Conservation (phyloP, 495 filamentous ascomycete species). For the Terfezia claveryi region DNA sequence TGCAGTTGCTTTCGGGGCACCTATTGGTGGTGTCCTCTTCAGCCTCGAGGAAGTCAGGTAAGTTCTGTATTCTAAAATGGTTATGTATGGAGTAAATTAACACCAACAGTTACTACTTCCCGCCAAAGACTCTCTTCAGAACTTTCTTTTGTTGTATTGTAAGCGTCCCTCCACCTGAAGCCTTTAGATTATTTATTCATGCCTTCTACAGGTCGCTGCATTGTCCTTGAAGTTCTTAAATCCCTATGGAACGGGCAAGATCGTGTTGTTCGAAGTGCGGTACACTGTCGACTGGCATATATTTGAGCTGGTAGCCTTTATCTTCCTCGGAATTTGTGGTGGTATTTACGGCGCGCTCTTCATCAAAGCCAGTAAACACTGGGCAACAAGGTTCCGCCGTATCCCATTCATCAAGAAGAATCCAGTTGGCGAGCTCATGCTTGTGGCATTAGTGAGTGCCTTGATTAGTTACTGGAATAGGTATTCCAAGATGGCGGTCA, state of each 20-base stretch:
- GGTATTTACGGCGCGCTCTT: constrained; percentile 74
- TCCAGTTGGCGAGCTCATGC: constrained; percentile 66
- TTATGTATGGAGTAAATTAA: constrained; percentile 18
- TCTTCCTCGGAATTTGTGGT: constrained; percentile 63
- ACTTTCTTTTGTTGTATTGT: constrained; percentile 97
- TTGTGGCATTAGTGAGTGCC: constrained; percentile 73
- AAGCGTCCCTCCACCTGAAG: constrained; percentile 8
- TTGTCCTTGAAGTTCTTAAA: constrained; percentile 84
- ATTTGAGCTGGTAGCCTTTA: constrained; percentile 73
- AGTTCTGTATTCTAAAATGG: neutral
- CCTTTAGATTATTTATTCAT: neutral
- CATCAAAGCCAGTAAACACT: constrained; percentile 80
- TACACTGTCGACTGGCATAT: constrained; percentile 86
- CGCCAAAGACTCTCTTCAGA: constrained; percentile 90
- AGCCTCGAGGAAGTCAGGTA: constrained; percentile 75
- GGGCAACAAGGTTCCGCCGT: constrained; percentile 73
- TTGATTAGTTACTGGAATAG: constrained; percentile 80
- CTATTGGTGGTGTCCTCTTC: constrained; percentile 81
- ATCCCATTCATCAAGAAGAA: constrained; percentile 59
- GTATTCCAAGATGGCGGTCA: constrained; percentile 70
- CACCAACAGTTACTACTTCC: constrained; percentile 54
- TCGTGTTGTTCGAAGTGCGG: constrained; percentile 84
- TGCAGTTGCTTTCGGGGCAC: constrained; percentile 84
- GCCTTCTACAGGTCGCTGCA: constrained; percentile 34
- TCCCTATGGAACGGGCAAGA: constrained; percentile 87